Conservation (phyloP, 805 yeast species). For the Hyphopichia homilentoma region DNA sequence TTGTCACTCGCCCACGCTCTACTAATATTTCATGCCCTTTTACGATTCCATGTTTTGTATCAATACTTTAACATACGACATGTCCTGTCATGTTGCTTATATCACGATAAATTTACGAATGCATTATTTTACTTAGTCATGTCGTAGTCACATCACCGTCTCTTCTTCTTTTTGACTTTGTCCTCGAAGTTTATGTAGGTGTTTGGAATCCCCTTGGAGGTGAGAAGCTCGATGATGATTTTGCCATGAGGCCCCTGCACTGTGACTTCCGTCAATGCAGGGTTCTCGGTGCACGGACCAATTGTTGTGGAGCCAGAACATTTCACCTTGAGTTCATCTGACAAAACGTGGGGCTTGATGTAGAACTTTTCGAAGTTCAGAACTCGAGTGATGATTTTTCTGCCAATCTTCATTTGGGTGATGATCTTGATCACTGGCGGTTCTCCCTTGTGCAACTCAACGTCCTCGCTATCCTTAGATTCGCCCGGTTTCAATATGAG, state of each 20-base stretch:
- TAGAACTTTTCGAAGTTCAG: constrained; percentile 65
- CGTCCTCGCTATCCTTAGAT: constrained; percentile 15
- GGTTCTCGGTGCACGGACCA: constrained; percentile 54
- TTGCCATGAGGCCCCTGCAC: constrained; percentile 91
- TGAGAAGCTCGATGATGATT: constrained; percentile 54
- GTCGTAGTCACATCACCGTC: constrained; percentile 1
- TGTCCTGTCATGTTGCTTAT: no score
- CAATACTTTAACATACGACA: no score
- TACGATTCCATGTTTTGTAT: no score
- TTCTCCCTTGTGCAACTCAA: constrained; percentile 53
- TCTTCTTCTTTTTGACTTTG: constrained; percentile 52
- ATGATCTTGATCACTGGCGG: constrained; percentile 64
- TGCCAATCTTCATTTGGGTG: constrained; percentile 75
- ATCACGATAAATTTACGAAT: background rate
- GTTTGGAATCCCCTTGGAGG: constrained; percentile 58
- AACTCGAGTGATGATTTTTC: constrained; percentile 74
- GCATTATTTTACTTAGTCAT: background rate
- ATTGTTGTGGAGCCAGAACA: constrained; percentile 90
- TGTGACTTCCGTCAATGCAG: constrained; percentile 60
- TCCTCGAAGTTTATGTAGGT: constrained; percentile 65
- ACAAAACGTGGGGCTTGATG: constrained; percentile 60
- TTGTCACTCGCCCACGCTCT: no score
- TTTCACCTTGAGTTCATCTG: constrained; percentile 65
- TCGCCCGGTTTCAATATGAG: constrained; percentile 48
- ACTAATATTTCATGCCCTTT: no score